These are phyloP conservation scores for Ustilago loliicola DNA, from an alignment of 1,284 basidiomycete genomes.

Conservation along the genomic window DNA sequence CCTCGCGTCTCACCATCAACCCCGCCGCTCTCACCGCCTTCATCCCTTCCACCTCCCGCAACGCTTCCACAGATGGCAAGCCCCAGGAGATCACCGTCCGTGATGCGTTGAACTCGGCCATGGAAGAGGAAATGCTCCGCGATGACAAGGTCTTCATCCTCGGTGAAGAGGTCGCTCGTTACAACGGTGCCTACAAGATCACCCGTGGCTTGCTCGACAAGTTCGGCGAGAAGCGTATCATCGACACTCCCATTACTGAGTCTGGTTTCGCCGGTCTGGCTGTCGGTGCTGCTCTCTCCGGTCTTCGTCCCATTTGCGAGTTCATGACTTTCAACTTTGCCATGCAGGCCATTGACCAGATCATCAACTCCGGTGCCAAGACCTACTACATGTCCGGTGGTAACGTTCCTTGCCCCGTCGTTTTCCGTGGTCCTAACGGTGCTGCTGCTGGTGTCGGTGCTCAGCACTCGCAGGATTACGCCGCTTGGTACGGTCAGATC, in stretches of 20 bases:
- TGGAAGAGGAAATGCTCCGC: conserved; percentile 99
- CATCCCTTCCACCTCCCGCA: conserved; percentile 49
- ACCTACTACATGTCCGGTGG: conserved; percentile 99
- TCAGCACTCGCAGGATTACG: conserved; percentile 74
- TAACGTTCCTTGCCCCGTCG: conserved; percentile 95
- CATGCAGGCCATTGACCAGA: conserved; percentile 93
- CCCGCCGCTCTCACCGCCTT: conserved; percentile 51
- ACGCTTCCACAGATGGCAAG: conserved; percentile 57
- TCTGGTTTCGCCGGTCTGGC: conserved; percentile 98
- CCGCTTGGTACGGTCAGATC: conserved; percentile 89
- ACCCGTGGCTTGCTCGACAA: conserved; percentile 93
- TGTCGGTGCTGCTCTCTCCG: conserved; percentile 91
- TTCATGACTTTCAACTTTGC: conserved; percentile 88
- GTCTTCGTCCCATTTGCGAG: conserved; percentile 96
- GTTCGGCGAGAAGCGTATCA: conserved; percentile 98
- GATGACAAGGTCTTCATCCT: conserved; percentile 96
- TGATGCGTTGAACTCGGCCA: conserved; percentile 95
- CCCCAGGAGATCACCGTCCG: conserved; percentile 90
- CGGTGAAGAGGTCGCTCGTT: conserved; percentile 98
- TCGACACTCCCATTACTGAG: conserved; percentile 91
- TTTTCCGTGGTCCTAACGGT: conserved; percentile 99
- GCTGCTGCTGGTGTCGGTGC: conserved; percentile 96
- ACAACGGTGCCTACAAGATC: conserved; percentile 98
- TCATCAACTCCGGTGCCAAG: conserved; percentile 99
- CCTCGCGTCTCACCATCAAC: conserved; percentile 51